Base-by-base conservation (phyloP, 2,329 filamentous ascomycete genomes). In the Pezicula rhizophila region DNA sequence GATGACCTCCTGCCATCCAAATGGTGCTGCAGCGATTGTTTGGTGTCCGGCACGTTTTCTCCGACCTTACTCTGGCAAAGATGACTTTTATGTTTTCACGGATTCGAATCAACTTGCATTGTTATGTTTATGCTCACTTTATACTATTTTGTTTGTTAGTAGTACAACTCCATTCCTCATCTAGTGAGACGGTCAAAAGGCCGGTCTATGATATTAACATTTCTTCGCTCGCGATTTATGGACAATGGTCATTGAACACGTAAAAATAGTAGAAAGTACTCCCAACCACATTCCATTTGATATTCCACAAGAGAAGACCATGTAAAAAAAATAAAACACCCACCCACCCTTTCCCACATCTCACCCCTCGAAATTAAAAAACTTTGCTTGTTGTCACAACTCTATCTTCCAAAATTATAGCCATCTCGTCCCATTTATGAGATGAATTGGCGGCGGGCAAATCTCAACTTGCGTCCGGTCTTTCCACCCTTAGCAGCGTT, bases 381-480 rank as follows among this genome's bases (percentile, higher is more conserved):
- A 38, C 35, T 15, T 38, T 20, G 35, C 18, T 38, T 20, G 2
- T 8, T 20, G n/a, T 20, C 18, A 15, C 18, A 38, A 38, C n/a
- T 17, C 17, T 10, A 18, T 15, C 38, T 40, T 15, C 17, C 17
- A 8, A 20, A 10, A 42, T 49, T 33, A 49, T 18, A 40, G 6
- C 23, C 26, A 35, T 28, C 42, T 42, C 45, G 18, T 51, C 46
- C 17, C 25, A 12, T 49, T 51, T 51, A 60, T 39, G 52, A 49
- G 48, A 60, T 54, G 49, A 57, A 60, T 20, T 52, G 34, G 6
- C 57, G 56, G 25, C 49, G 49, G 12, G 48, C 40, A 49, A 49
- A 51, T 46, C 44, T 37, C 40, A 46, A 42, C n/a, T 45, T 44
- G 14, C 41, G 35, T 34, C 38, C 28, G 17, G 39, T 40, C 14